These are phyloP conservation scores for Sugiyamaella novakii DNA, from an alignment of 1,139 yeast genomes.

Conservation along the genomic window DNA sequence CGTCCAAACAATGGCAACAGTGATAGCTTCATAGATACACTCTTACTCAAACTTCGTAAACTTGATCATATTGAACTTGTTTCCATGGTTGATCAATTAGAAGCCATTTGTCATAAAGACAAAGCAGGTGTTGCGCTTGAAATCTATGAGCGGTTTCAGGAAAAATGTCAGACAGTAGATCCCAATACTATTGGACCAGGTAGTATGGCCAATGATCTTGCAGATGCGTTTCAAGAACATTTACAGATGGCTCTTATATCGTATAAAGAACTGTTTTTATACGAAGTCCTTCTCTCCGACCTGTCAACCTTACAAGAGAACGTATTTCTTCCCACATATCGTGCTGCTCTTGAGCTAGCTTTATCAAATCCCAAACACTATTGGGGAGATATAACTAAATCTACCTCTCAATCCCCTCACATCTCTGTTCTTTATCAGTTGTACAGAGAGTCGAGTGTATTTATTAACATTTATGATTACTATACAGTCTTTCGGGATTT, in stretches of 20 bases:
- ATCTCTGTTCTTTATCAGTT: slow-evolving; percentile 63
- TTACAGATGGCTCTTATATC: slow-evolving; percentile 9
- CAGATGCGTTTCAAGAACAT: slow-evolving; percentile 9
- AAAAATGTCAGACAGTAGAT: slow-evolving; percentile 7
- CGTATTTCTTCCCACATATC: slow-evolving; percentile 46
- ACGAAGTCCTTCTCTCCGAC: slow-evolving; percentile 36
- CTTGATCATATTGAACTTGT: slow-evolving; percentile 2
- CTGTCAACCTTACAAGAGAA: slow-evolving; percentile 34
- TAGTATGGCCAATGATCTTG: slow-evolving; percentile 5
- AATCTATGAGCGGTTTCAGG: slow-evolving; percentile 9
- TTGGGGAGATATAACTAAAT: slow-evolving; percentile 30
- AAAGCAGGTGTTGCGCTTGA: slow-evolving; percentile 11
- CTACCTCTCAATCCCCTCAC: slow-evolving; percentile 45
- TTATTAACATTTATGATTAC: slow-evolving; percentile 75
- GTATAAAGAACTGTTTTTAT: slow-evolving; percentile 27
- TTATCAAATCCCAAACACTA: slow-evolving; percentile 44
- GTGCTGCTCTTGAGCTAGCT: slow-evolving; percentile 44
- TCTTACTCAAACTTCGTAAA: slow-evolving; percentile 12
- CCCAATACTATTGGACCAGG: neutral
- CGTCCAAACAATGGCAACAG: slow-evolving; percentile 8
- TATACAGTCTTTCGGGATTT: slow-evolving; percentile 68
- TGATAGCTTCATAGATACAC: slow-evolving; percentile 1
- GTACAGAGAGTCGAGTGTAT: slow-evolving; percentile 77
- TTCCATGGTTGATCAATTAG: slow-evolving; percentile 4
- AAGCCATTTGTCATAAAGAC: slow-evolving; percentile 2